Evolutionary conservation across 1,284 basidiomycete genomes (phyloP).

Genomic region (Ceratobasidium sp.): DNA sequence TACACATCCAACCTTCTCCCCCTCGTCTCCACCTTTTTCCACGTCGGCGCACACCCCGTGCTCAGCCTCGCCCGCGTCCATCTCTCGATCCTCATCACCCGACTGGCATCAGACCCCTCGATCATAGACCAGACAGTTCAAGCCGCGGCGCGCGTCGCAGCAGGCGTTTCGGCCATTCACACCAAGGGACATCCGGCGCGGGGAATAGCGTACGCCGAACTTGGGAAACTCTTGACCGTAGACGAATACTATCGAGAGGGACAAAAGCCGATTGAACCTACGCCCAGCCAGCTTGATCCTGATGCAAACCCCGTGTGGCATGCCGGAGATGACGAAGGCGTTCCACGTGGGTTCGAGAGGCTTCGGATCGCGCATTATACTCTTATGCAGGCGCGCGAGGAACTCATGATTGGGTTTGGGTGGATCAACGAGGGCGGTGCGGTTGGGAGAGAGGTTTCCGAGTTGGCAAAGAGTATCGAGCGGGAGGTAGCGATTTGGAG

Average conservation of each 20-base stretch:
- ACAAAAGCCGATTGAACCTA: conserved; percentile 47
- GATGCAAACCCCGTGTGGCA: conserved; percentile 27
- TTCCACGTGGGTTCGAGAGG: conserved; percentile 61
- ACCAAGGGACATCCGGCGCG: conserved; percentile 79
- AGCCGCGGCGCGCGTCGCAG: conserved; percentile 65
- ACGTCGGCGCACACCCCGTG: conserved; percentile 76
- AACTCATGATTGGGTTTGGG: conserved; percentile 53
- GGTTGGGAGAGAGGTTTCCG: conserved; percentile 49
- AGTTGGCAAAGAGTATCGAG: conserved; percentile 65
- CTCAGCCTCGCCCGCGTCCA: conserved; percentile 77
- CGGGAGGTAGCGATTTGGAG: conserved; percentile 75
- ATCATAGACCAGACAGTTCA: conserved; percentile 67
- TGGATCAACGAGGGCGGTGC: conserved; percentile 51
- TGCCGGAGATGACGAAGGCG: conserved; percentile 16
- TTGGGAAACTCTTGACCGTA: conserved; percentile 82
- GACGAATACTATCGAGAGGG: conserved; percentile 66
- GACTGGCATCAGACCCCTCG: conserved; percentile 56
- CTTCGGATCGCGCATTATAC: conserved; percentile 72
- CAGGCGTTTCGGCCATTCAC: conserved; percentile 67
- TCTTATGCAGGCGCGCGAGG: conserved; percentile 65
- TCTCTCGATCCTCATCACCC: conserved; percentile 69
- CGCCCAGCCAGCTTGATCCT: conserved; percentile 12
- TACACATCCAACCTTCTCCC: conserved; percentile 74
- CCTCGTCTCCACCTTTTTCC: conserved; percentile 63
- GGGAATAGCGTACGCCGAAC: conserved; percentile 78